Base-by-base conservation (phyloP, 768 basidiomycete species). In the Calvatia gigantea region DNA sequence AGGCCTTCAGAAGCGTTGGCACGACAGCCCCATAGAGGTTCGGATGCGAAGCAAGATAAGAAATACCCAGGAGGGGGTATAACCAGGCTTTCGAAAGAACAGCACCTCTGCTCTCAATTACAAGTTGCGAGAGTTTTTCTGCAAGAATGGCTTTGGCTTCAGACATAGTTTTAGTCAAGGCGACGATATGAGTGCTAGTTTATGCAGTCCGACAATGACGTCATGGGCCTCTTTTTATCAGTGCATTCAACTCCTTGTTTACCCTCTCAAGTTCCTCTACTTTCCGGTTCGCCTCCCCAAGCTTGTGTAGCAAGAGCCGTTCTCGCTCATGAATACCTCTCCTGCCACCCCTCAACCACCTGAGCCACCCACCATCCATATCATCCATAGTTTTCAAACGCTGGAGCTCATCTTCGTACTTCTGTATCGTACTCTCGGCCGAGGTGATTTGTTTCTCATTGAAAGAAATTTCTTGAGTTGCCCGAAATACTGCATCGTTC, bases 381-480 rank as follows among this genome's bases (percentile, higher is more conserved):
- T 79, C 77, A 8, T 75, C 71, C 37, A 83, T 80, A 11, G 94
- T 87, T 43, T 82, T 82, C 17, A 98, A 74, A 7, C 75, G 75
- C 12, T 76, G 65, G 14, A 98, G 76, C 67, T 98, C 94, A 17
- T 80, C 75, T 67, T 97, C 94, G 68, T 85, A 90, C 3, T 79
- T 65, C 57, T 78, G 79, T 62, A 98, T 80, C 9, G 77, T 86
- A 9, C 66, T 70, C 61, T 96, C 91, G 1, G 81, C 74, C 39
- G 72, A 70, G 14, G 77, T 64, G 27, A 89, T 82, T 0, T 80
- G 70, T 59, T 82, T 86, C 61, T 89, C 80, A 67, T 96, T 94
- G 67, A 83, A 83, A 4, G 82, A 80, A 50, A 95, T 85, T 54
- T 94, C 91, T 68, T 92, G 91, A 1, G 78, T 83, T 2, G 93